Percentiles rank a stretch among this genome's conserved stretches.
Conservation (phyloP, 352 stramenopile species). For the Pythium rhizo-oryzae region DNA sequence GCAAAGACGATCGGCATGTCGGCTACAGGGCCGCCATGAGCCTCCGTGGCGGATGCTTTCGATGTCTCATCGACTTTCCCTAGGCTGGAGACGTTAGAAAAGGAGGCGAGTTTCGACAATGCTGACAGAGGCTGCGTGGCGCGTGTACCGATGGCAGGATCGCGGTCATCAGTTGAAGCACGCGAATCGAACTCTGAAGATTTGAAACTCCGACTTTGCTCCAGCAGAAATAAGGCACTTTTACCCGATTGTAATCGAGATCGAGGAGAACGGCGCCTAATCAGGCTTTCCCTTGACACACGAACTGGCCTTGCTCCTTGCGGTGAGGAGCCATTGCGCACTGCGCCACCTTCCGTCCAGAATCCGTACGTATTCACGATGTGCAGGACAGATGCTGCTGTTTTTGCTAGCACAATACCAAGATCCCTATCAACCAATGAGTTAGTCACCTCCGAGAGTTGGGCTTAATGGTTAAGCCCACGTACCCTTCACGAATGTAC, state of each 20-base stretch:
- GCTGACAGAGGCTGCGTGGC: neutral
- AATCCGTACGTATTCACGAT: slow-evolving; percentile 62
- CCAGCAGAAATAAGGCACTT: slow-evolving; percentile 16
- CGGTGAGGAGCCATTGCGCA: neutral
- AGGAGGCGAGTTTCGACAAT: neutral
- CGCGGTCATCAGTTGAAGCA: neutral
- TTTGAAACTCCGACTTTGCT: slow-evolving; percentile 23
- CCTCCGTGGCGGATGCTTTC: neutral
- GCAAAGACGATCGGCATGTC: slow-evolving; percentile 15
- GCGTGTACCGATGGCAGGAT: neutral
- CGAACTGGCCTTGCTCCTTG: slow-evolving; percentile 14
- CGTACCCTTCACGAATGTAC: slow-evolving; percentile 58
- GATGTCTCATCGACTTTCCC: slow-evolving; percentile 22
- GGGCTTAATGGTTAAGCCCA: neutral
- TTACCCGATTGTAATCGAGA: slow-evolving; percentile 13
- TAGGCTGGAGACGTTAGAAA: slow-evolving; percentile 16
- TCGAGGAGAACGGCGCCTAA: slow-evolving; percentile 19
- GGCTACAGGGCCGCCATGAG: neutral
- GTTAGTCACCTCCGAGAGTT: neutral
- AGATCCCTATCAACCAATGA: slow-evolving; percentile 44
- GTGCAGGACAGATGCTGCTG: slow-evolving; percentile 48
- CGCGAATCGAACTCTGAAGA: slow-evolving; percentile 1
- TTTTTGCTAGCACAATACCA: slow-evolving; percentile 63
- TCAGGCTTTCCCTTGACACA: slow-evolving; percentile 28
- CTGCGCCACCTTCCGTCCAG: slow-evolving; percentile 33